These are phyloP conservation scores for Mortierella claussenii DNA, from an alignment of 192 early-diverging fungal genomes.

Conservation along the genomic window DNA sequence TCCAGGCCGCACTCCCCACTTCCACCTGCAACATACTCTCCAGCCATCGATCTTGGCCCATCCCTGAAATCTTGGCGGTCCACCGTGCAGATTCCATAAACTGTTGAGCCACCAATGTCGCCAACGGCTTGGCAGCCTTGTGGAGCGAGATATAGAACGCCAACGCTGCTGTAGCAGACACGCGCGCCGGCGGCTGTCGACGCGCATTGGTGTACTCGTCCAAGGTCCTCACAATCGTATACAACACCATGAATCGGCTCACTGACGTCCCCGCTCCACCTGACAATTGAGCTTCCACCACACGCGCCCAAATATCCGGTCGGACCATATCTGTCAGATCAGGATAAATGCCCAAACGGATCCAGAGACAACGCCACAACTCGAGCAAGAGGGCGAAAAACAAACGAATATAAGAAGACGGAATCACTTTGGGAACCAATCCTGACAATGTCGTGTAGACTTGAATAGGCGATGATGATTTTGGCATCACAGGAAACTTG, in stretches of 20 bases:
- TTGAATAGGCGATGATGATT: constrained; percentile 24
- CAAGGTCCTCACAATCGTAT: constrained; percentile 45
- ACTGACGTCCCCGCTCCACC: constrained; percentile 36
- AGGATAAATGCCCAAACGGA: constrained; percentile 49
- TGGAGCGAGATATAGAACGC: constrained; percentile 45
- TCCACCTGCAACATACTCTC: constrained; percentile 53
- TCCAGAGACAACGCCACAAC: constrained; percentile 50
- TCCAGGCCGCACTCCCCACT: constrained; percentile 46
- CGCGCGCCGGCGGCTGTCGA: constrained; percentile 45
- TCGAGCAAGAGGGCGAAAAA: constrained; percentile 38
- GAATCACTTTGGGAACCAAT: constrained; percentile 40
- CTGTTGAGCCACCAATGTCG: constrained; percentile 48
- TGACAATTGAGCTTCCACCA: constrained; percentile 46
- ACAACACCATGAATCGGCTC: constrained; percentile 49
- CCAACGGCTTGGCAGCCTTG: constrained; percentile 38
- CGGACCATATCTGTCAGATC: constrained; percentile 52
- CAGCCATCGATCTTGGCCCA: constrained; percentile 41
- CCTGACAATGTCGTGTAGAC: constrained; percentile 43
- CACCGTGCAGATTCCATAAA: constrained; percentile 52
- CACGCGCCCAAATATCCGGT: constrained; percentile 51
- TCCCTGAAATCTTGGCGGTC: constrained; percentile 46
- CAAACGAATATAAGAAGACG: constrained; percentile 39
- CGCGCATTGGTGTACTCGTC: constrained; percentile 52
- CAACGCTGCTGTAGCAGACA: constrained; percentile 48
- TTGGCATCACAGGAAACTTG: constrained; percentile 42